A percentile compares a stretch with the other conserved stretches of the same genome.
phyloP scores from a whole-genome alignment of 2,329 filamentous ascomycete genomes.

The Fusarium sp. region DNA sequence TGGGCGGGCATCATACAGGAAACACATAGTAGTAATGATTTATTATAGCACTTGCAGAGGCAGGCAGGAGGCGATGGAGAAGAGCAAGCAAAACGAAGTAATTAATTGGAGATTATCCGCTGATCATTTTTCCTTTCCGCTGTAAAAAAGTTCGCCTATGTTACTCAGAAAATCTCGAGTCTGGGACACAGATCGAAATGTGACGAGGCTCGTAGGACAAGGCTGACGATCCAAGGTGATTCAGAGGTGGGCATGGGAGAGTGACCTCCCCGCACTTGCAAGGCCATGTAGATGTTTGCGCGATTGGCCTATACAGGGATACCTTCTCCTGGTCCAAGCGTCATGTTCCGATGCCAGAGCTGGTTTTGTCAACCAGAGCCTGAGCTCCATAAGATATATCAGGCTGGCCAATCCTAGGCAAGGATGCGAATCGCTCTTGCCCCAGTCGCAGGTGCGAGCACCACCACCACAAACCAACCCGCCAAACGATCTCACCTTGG shows the following conservation, averaged over 20 bases:
- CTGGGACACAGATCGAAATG: slow-evolving; percentile 18
- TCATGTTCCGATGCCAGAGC: slow-evolving; percentile 30
- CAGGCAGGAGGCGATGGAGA: not conserved
- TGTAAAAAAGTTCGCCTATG: not conserved
- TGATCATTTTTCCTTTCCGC: not conserved
- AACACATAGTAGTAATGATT: slow-evolving; percentile 47
- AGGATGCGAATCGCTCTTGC: slow-evolving; percentile 36
- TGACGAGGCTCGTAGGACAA: slow-evolving; percentile 36
- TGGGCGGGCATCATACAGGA: slow-evolving; percentile 40
- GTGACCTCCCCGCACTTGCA: slow-evolving; percentile 42
- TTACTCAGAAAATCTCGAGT: slow-evolving; percentile 30
- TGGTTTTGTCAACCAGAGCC: slow-evolving; percentile 37
- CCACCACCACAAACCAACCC: slow-evolving; percentile 38
- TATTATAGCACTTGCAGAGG: slow-evolving; percentile 20
- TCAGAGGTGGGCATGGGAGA: slow-evolving; percentile 12
- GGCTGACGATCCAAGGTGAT: slow-evolving; percentile 24
- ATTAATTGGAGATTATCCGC: slow-evolving; percentile 40
- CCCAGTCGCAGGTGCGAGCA: slow-evolving; percentile 39
- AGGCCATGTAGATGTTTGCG: slow-evolving; percentile 29
- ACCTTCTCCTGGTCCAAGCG: slow-evolving; percentile 37
- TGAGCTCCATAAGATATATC: slow-evolving; percentile 22
- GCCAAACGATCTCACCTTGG: slow-evolving; percentile 38
- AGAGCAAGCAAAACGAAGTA: slow-evolving; percentile 25
- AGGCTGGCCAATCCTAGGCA: slow-evolving; percentile 34
- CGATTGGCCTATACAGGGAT: slow-evolving; percentile 27